These are phyloP conservation scores for Didymella pomorum DNA, from an alignment of 2,329 filamentous ascomycete genomes.

Conservation along the genomic window DNA sequence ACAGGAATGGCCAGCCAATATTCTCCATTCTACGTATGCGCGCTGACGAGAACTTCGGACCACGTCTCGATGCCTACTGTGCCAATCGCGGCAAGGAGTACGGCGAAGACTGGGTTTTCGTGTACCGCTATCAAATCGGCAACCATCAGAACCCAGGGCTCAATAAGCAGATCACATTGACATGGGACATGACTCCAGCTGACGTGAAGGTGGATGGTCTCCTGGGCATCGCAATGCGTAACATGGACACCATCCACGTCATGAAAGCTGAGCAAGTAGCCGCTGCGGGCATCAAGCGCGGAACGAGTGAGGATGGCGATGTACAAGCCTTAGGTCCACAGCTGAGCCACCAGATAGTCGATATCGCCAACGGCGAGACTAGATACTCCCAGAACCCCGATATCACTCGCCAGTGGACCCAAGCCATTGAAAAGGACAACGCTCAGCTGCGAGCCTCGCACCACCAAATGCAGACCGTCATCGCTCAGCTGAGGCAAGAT, in stretches of 20 bases:
- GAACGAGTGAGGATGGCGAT: neutral
- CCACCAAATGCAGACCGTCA: neutral
- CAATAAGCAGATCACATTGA: conserved; percentile 15
- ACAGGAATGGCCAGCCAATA: conserved; percentile 16
- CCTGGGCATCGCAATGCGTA: conserved; percentile 8
- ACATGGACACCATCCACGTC: conserved; percentile 26
- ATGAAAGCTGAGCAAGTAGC: conserved; percentile 9
- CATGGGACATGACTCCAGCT: conserved; percentile 24
- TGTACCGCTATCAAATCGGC: conserved; percentile 19
- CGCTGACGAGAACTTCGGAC: conserved; percentile 21
- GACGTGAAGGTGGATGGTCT: conserved; percentile 17
- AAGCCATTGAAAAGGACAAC: neutral
- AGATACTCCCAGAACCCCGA: conserved; percentile 1
- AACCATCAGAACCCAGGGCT: neutral
- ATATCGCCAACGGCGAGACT: conserved; percentile 8
- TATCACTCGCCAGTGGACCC: conserved; percentile 3
- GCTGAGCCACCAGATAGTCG: neutral
- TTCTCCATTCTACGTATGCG: conserved; percentile 27
- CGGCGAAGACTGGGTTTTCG: conserved; percentile 22
- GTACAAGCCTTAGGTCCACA: conserved; percentile 1
- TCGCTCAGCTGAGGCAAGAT: neutral
- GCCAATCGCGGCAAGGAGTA: conserved; percentile 21
- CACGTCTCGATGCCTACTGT: conserved; percentile 26
- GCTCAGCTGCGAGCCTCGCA: neutral
- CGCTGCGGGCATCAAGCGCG: neutral